Percentiles rank a stretch among this genome's conserved stretches.
Conservation (phyloP, 2,329 filamentous ascomycete species). For the Ramularia collo-cygni region DNA sequence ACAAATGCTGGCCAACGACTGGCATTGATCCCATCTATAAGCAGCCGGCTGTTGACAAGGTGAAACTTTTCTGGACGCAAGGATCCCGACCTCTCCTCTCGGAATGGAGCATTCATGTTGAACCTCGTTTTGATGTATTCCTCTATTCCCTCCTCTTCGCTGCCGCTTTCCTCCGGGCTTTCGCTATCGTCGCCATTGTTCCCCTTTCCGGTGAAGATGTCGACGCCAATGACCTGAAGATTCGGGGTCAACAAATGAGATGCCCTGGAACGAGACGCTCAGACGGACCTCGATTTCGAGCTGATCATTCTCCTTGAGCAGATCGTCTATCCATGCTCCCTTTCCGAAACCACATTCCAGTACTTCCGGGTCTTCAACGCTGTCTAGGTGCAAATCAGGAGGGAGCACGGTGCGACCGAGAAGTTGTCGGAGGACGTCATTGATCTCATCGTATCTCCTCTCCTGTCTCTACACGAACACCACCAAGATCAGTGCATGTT, state of each 20-base stretch:
- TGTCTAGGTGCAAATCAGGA: slow-evolving; percentile 15
- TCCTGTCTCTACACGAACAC: slow-evolving; percentile 17
- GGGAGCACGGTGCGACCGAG: slow-evolving; percentile 21
- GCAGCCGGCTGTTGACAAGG: slow-evolving; percentile 70
- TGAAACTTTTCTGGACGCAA: slow-evolving; percentile 57
- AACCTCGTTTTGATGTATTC: slow-evolving; percentile 26
- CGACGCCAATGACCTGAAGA: slow-evolving; percentile 26
- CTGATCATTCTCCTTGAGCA: slow-evolving; percentile 29
- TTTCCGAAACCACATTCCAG: slow-evolving; percentile 31
- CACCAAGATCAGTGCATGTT: no score
- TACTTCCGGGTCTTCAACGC: slow-evolving; percentile 20
- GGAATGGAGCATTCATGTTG: slow-evolving; percentile 30
- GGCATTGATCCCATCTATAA: slow-evolving; percentile 64
- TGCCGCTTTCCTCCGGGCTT: slow-evolving; percentile 17
- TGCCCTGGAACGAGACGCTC: background rate
- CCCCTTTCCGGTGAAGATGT: slow-evolving; percentile 26
- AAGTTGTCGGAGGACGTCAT: slow-evolving; percentile 23
- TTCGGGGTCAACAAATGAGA: background rate
- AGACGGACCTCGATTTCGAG: background rate
- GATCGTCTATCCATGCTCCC: slow-evolving; percentile 28
- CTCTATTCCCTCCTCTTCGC: slow-evolving; percentile 18
- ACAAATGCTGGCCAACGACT: slow-evolving; percentile 70
- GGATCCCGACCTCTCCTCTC: slow-evolving; percentile 12
- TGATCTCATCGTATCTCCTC: slow-evolving; percentile 22
- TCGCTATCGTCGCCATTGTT: slow-evolving; percentile 18